Percentiles rank a stretch among this genome's conserved stretches.
Evolutionary conservation across 257 asterid genomes (phyloP).

Genomic region (Galeopsis tetrahit): DNA sequence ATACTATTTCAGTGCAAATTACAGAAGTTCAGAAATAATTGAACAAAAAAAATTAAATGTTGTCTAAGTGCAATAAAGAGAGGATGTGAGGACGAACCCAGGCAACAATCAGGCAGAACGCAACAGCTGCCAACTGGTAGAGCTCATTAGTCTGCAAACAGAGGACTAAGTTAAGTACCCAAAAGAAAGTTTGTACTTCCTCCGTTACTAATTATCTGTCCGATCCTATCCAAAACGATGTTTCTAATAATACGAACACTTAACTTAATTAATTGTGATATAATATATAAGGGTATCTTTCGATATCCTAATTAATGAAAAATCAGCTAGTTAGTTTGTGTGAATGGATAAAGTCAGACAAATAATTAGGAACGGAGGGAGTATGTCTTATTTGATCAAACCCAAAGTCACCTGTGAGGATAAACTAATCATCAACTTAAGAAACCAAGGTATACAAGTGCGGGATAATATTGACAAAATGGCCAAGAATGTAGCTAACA

Average conservation of each 20-base stretch:
- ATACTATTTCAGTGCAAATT: slow-evolving; percentile 11
- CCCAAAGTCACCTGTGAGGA: slow-evolving; percentile 69
- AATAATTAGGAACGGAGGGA: too few relatives aligned
- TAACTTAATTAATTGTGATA: too few relatives aligned
- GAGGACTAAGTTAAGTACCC: slow-evolving; percentile 41
- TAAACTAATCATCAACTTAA: slow-evolving; percentile 79
- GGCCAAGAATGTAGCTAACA: slow-evolving; percentile 57
- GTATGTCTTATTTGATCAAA: slow-evolving; percentile 34
- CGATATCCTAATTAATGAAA: too few relatives aligned
- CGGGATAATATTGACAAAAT: slow-evolving; percentile 58
- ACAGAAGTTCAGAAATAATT: slow-evolving; percentile 27
- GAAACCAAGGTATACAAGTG: slow-evolving; percentile 73
- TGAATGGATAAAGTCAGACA: too few relatives aligned
- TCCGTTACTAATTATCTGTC: too few relatives aligned
- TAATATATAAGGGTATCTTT: too few relatives aligned
- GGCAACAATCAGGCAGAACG: slow-evolving; percentile 88
- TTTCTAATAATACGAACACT: too few relatives aligned
- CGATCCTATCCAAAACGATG: too few relatives aligned
- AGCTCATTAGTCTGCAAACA: slow-evolving; percentile 83
- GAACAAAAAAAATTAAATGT: slow-evolving; percentile 19
- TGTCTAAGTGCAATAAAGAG: slow-evolving; percentile 22
- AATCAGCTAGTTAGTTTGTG: too few relatives aligned
- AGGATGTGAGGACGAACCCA: slow-evolving; percentile 66
- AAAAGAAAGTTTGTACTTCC: slow-evolving; percentile 19
- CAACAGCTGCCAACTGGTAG: slow-evolving; percentile 82